These are phyloP conservation scores for Calvatia gigantea DNA, from an alignment of 768 basidiomycete genomes.

Conservation along the genomic window DNA sequence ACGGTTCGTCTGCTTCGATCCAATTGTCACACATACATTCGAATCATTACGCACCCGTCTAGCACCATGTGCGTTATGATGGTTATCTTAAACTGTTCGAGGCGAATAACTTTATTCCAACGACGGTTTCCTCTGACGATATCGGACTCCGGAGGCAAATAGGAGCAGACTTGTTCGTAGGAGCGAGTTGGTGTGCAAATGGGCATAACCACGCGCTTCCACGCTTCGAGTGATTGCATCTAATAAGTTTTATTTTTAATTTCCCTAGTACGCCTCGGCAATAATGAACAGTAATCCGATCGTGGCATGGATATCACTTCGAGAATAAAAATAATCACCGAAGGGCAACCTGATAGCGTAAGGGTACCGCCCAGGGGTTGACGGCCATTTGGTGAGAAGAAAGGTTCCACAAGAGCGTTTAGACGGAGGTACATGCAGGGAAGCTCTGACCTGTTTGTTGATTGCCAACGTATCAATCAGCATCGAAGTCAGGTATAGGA, in stretches of 20 bases:
- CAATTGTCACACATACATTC: no score
- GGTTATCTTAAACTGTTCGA: neutral
- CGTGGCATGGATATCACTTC: neutral
- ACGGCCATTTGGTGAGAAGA: neutral
- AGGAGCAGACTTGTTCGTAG: neutral
- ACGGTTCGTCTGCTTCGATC: no score
- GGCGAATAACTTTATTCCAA: no score
- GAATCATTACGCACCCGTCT: no score
- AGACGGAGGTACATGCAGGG: neutral
- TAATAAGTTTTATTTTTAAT: neutral
- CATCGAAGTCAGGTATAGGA: neutral
- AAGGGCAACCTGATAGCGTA: neutral
- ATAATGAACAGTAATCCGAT: slow-evolving; percentile 2
- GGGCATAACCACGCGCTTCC: neutral
- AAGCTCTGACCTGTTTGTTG: neutral
- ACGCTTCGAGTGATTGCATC: neutral
- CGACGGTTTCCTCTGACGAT: neutral
- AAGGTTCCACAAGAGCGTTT: neutral
- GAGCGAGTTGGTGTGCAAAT: neutral
- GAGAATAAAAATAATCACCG: neutral
- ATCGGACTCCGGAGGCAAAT: neutral
- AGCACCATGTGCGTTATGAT: neutral
- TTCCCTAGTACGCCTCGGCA: neutral
- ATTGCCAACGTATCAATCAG: neutral
- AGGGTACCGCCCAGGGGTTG: neutral